phyloP scores from a whole-genome alignment of 768 basidiomycete species.

The Roridomyces roridus region DNA sequence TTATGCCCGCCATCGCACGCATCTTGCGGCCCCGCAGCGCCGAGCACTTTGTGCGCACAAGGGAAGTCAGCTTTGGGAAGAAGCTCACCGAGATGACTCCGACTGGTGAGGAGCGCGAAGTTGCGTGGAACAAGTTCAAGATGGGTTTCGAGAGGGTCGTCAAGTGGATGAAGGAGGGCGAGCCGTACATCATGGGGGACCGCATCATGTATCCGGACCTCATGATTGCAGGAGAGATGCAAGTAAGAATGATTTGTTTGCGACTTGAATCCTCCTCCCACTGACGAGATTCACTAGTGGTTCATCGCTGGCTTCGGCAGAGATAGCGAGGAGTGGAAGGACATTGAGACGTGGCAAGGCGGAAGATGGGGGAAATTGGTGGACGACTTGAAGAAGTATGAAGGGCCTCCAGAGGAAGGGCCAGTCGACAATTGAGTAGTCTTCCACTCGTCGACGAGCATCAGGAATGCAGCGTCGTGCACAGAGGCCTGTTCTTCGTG shows the following conservation, averaged over 20 bases:
- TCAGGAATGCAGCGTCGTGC: too few species aligned
- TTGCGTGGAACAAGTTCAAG: conserved; percentile 33
- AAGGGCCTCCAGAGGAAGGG: conserved; percentile 21
- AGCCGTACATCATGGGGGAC: conserved; percentile 38
- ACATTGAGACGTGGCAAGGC: conserved; percentile 40
- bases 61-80: conserved; percentile 36
- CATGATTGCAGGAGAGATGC: conserved; percentile 37
- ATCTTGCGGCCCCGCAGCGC: conserved; percentile 33
- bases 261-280: too few species aligned
- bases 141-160: conserved; percentile 30
- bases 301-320: conserved; percentile 32
- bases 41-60: conserved; percentile 38
- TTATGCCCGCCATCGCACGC: conserved; percentile 9
- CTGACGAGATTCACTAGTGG: too few species aligned
- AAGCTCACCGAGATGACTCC: conserved; percentile 44
- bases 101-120: conserved; percentile 28
- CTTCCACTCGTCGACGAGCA: too few species aligned
- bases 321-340: conserved; percentile 38
- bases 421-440: too few species aligned
- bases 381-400: conserved; percentile 37
- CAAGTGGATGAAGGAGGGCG: conserved; percentile 31
- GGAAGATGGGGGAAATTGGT: conserved; percentile 45
- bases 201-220: conserved; percentile 41
- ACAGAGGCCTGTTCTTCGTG: too few species aligned
- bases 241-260: too few species aligned